phyloP scores from a whole-genome alignment of 2,329 filamentous ascomycete genomes.

The Fusarium nematophilum region DNA sequence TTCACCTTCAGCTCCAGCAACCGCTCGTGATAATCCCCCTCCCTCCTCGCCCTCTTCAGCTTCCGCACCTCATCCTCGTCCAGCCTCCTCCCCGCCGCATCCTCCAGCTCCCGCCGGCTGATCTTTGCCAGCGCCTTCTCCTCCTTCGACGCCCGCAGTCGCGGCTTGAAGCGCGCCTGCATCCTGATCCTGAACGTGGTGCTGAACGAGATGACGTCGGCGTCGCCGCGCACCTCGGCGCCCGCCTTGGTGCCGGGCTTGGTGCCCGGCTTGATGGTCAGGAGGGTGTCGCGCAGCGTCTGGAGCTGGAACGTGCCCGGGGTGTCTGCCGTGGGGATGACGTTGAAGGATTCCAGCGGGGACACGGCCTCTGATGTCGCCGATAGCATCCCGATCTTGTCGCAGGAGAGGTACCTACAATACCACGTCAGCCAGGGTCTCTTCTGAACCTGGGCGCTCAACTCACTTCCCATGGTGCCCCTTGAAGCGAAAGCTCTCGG shows the following conservation, averaged over 20 bases:
- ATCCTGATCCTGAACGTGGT: conserved; percentile 86
- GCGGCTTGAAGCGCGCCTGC: conserved; percentile 94
- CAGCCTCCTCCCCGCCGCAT: conserved; percentile 78
- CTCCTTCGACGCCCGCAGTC: conserved; percentile 81
- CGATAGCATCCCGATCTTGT: conserved; percentile 82
- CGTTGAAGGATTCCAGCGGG: conserved; percentile 82
- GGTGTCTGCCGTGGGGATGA: conserved; percentile 72
- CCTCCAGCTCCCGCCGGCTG: conserved; percentile 85
- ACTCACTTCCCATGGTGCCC: conserved; percentile 85
- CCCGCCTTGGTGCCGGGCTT: conserved; percentile 53
- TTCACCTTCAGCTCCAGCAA: conserved; percentile 90
- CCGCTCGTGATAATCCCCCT: conserved; percentile 91
- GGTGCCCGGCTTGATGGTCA: conserved; percentile 69
- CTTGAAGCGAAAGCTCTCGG: conserved; percentile 86
- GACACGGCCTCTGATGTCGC: conserved; percentile 86
- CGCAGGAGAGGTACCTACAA: conserved; percentile 85
- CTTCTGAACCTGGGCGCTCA: accelerated
- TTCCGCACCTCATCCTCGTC: conserved; percentile 87
- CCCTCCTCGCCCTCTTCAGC: conserved; percentile 83
- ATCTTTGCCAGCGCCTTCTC: conserved; percentile 88
- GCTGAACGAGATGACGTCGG: conserved; percentile 71
- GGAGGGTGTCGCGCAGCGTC: conserved; percentile 76
- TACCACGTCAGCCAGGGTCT: conserved; percentile 13
- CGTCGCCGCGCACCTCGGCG: conserved; percentile 81
- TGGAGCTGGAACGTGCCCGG: conserved; percentile 80